Evolutionary conservation across 805 yeast genomes (phyloP), one percentile per base, ranked within the genome.

Genomic region (Hanseniaspora clermontiae): DNA sequence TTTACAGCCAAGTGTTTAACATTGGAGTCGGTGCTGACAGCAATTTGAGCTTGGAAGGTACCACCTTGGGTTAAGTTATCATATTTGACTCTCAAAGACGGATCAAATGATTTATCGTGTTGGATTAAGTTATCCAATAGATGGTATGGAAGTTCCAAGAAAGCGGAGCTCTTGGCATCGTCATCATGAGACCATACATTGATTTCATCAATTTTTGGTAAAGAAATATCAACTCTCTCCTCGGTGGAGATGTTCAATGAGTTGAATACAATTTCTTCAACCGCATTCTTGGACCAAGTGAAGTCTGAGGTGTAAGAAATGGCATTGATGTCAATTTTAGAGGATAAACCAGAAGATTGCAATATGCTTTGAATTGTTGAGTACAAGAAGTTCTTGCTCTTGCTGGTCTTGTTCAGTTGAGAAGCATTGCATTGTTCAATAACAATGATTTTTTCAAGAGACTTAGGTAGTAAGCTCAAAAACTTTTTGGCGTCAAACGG

Each of bases 61-160:
- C 97, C 97, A 38, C 90, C 91, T 52, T 77, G 78, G 15, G 80
- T 72, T 39, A 75, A 66, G 67, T 87, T 89, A 68, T 91, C 95
- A 63, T 74, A 87, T 64, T 78, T 79, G 52, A 84, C 77, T 67
- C 84, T 76, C 67, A 79, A 77, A 54, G 76, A 70, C 57, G 84
- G 76, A 46, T 53, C 57, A 31, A 46, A 53, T 19, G 49, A 43
- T 12, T 49, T 39, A 19, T 46, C 49, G 40, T 53, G 57, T 39
- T 53, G 57, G 38, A 53, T 53, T 27, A 53, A 53, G n/a, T 53
- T 53, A 17, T 53, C 57, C 31, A 53, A 39, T 19, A 53, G 19
- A 9, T 46, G 57, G n/a, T 31, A 37, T n/a, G 57, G 57, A 14
- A 53, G 46, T 10, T 45, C 32, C 29, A 39, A 46, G 31, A 53